Evolutionary conservation across 2,329 filamentous ascomycete genomes (phyloP).

Genomic region (Sphaerulina musiva): DNA sequence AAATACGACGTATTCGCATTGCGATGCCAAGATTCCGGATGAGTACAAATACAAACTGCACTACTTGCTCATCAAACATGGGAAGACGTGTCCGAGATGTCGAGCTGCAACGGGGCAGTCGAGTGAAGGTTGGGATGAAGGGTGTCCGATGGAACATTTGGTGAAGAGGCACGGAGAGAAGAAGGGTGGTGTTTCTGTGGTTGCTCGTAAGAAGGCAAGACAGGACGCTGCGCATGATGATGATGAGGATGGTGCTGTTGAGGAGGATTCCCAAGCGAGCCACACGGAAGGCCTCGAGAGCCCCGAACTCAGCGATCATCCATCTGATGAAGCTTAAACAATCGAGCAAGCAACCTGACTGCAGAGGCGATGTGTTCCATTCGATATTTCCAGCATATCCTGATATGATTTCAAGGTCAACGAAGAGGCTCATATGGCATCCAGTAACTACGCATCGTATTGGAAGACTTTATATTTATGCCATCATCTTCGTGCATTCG

Average conservation of each 20-base stretch:
- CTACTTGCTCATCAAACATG: slow-evolving; percentile 56
- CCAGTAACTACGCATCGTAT: no score
- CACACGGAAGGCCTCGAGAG: neutral
- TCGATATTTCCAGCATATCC: no score
- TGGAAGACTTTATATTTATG: no score
- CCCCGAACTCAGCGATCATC: slow-evolving; percentile 31
- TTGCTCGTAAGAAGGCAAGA: slow-evolving; percentile 45
- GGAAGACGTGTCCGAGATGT: slow-evolving; percentile 56
- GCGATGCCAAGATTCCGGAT: slow-evolving; percentile 56
- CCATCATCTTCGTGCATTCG: no score
- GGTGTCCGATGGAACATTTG: slow-evolving; percentile 59
- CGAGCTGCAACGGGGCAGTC: slow-evolving; percentile 54
- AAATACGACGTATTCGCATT: slow-evolving; percentile 53
- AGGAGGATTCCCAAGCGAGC: slow-evolving; percentile 60
- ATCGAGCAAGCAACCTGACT: slow-evolving; percentile 30
- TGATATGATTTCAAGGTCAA: no score
- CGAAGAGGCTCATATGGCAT: no score
- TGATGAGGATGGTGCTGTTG: slow-evolving; percentile 68
- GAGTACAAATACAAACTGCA: slow-evolving; percentile 58
- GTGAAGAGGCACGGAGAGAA: slow-evolving; percentile 52
- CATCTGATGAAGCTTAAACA: slow-evolving; percentile 18
- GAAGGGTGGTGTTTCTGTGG: slow-evolving; percentile 38
- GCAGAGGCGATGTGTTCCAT: neutral
- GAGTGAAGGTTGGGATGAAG: slow-evolving; percentile 57
- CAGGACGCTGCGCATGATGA: slow-evolving; percentile 73